Percentiles rank a stretch among this genome's conserved stretches.
These are phyloP conservation scores for Phyllachora maydis DNA, from an alignment of 2,329 filamentous ascomycete genomes.

Conservation along the genomic window DNA sequence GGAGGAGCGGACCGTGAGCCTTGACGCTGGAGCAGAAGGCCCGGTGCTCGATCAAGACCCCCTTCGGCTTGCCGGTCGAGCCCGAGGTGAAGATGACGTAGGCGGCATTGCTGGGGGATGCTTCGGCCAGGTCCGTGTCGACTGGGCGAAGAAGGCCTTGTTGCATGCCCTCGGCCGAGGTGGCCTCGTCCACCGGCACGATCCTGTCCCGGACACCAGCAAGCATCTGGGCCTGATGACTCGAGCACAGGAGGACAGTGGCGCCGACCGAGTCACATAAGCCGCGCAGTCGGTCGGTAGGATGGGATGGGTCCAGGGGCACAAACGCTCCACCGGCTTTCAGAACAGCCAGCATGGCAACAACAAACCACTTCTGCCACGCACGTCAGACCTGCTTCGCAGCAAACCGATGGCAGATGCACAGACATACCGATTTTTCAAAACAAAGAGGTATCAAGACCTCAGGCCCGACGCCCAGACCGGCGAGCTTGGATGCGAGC, in stretches of 20 bases:
- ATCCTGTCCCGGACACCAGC: constrained; percentile 2
- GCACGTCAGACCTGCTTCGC: neutral
- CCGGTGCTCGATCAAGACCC: constrained; percentile 6
- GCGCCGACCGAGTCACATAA: constrained; percentile 6
- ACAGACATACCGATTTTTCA: constrained; percentile 2
- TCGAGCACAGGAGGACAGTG: constrained; percentile 4
- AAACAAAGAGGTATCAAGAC: constrained; percentile 3
- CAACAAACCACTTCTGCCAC: constrained; percentile 1
- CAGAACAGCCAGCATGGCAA: constrained; percentile 1
- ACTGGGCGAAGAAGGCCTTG: no score
- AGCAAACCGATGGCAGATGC: no score
- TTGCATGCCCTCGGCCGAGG: constrained; percentile 1
- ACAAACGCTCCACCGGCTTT: constrained; percentile 1
- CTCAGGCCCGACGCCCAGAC: constrained; percentile 4
- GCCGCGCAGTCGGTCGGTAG: constrained; percentile 1
- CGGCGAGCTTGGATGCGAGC: constrained; percentile 1
- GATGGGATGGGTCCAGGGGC: constrained; percentile 1
- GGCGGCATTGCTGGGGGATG: constrained; percentile 4
- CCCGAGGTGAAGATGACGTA: constrained; percentile 8
- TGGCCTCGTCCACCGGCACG: constrained; percentile 1
- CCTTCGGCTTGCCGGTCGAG: constrained; percentile 7
- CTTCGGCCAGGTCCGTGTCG: constrained; percentile 1
- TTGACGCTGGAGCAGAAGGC: constrained; percentile 6
- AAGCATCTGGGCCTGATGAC: constrained; percentile 2
- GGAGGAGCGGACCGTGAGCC: constrained; percentile 4